Conservation (phyloP, 305 asterid genomes). For the Fraxinus ornus region DNA sequence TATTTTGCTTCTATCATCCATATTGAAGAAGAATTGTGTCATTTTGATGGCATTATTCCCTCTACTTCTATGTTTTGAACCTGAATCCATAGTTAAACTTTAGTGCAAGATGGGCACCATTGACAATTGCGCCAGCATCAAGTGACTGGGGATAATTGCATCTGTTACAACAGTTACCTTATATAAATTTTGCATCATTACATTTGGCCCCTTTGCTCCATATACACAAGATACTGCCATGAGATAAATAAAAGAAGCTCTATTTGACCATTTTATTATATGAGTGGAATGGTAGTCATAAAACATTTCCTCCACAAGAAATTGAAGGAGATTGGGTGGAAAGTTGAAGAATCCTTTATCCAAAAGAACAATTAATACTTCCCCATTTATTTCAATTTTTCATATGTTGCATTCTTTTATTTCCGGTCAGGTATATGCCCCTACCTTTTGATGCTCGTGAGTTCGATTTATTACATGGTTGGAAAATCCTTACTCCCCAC, state of each 20-base stretch:
- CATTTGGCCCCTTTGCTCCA: background rate
- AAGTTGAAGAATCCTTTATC: background rate
- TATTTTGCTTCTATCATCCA: conserved; percentile 4
- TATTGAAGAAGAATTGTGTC: conserved; percentile 3
- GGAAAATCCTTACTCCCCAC: background rate
- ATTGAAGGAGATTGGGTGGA: background rate
- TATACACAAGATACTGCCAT: background rate
- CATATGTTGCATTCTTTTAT: background rate
- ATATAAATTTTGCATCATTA: background rate
- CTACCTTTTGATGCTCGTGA: background rate
- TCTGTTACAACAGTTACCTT: background rate
- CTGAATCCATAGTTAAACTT: background rate
- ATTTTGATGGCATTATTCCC: background rate
- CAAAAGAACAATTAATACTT: background rate
- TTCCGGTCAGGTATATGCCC: background rate
- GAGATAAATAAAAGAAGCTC: background rate
- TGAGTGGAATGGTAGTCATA: background rate
- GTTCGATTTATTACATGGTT: background rate
- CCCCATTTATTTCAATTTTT: background rate
- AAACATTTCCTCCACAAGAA: background rate
- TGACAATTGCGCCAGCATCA: conserved; percentile 1
- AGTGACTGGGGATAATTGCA: conserved; percentile 13
- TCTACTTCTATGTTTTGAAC: background rate
- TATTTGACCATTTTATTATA: conserved; percentile 1
- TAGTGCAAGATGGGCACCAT: background rate